phyloP scores from a whole-genome alignment of 139 green algal genomes.

The Marvania coccoides region DNA sequence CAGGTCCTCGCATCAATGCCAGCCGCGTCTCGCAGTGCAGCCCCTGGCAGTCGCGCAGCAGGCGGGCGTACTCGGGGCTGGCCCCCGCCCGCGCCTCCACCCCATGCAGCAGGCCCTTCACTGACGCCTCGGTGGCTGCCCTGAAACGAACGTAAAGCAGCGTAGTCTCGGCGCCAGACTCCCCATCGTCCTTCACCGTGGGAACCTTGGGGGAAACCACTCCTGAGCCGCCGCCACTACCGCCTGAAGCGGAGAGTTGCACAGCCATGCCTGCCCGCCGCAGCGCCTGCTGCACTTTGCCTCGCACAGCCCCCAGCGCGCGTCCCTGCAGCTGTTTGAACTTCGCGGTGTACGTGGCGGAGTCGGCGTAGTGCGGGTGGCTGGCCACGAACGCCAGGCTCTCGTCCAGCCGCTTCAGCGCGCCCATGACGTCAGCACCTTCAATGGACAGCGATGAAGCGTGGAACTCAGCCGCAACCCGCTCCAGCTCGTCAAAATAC shows the following conservation, averaged over 20 bases:
- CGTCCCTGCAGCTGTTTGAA: conserved; percentile 84
- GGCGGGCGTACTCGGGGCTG: conserved; percentile 68
- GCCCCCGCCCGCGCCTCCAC: conserved; percentile 49
- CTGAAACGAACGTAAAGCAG: conserved; percentile 92
- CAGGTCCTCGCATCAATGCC: conserved; percentile 52
- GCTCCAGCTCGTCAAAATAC: conserved; percentile 94
- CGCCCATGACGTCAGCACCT: conserved; percentile 55
- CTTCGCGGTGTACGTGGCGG: conserved; percentile 69
- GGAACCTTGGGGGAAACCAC: background rate
- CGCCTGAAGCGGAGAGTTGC: background rate
- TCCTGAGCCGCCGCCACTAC: background rate
- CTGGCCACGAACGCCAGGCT: conserved; percentile 58
- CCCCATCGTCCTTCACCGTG: background rate
- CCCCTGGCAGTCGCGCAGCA: conserved; percentile 81
- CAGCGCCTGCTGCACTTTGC: conserved; percentile 60
- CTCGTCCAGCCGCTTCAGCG: conserved; percentile 84
- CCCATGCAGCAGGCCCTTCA: conserved; percentile 76
- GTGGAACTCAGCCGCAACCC: conserved; percentile 54
- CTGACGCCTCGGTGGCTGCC: conserved; percentile 69
- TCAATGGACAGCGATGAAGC: conserved; percentile 46
- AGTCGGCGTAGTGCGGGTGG: conserved; percentile 88
- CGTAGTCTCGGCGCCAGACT: conserved; percentile 69
- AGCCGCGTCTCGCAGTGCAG: conserved; percentile 67
- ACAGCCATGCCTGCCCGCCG: conserved; percentile 27
- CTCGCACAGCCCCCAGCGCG: conserved; percentile 60